These are phyloP conservation scores for Colletotrichum australisinense DNA, from an alignment of 2,329 filamentous ascomycete species.

Conservation along the genomic window DNA sequence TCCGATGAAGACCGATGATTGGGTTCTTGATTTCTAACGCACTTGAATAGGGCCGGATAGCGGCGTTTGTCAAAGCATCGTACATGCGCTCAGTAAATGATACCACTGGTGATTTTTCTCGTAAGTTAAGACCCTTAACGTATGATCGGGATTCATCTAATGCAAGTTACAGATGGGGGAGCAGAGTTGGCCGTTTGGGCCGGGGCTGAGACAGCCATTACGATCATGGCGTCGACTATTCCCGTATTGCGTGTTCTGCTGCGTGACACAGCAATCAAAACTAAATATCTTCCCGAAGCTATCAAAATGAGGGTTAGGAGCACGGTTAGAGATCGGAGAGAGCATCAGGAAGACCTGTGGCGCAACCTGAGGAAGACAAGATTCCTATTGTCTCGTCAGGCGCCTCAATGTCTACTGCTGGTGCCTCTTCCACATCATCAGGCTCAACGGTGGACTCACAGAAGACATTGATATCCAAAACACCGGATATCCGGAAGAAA, in stretches of 20 bases:
- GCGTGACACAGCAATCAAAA: conserved; percentile 21
- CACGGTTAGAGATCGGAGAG: conserved; percentile 14
- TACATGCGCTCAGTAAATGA: conserved; percentile 32
- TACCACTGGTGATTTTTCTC: conserved; percentile 25
- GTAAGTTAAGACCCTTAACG: not conserved
- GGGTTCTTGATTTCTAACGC: not conserved
- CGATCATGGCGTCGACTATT: conserved; percentile 48
- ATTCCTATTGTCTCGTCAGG: conserved; percentile 7
- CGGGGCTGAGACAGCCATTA: conserved; percentile 46
- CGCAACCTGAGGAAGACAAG: not conserved
- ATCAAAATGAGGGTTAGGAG: conserved; percentile 18
- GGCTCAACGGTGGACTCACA: conserved; percentile 17
- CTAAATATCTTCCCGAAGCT: conserved; percentile 19
- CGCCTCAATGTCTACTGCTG: conserved; percentile 25
- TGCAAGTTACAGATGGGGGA: conserved; percentile 39
- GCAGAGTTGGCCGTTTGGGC: conserved; percentile 30
- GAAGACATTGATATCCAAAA: not conserved
- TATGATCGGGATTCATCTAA: not conserved
- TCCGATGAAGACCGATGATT: no score
- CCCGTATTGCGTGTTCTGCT: conserved; percentile 40
- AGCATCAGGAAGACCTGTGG: not conserved
- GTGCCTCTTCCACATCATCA: conserved; percentile 9
- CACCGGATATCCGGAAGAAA: not conserved
- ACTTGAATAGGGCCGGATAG: conserved; percentile 26
- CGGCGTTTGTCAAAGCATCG: conserved; percentile 35